Evolutionary conservation across 257 asterid genomes (phyloP).

Genomic region (Jaltomata sinuosa): DNA sequence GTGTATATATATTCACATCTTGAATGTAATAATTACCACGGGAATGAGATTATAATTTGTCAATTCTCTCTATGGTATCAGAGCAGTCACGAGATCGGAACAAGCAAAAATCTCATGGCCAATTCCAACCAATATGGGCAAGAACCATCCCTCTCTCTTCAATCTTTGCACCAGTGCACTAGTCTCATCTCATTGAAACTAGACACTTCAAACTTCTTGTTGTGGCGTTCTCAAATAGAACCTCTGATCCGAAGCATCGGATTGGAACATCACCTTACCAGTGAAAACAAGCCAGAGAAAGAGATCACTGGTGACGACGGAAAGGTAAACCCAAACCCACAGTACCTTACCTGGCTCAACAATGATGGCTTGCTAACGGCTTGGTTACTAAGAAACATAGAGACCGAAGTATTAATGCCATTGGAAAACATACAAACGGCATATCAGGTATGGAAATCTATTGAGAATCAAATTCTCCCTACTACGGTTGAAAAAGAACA

Average conservation of each 20-base stretch:
- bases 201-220: neutral
- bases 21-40: neutral
- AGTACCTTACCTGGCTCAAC: neutral
- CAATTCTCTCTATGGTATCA: neutral
- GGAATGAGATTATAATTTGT: neutral
- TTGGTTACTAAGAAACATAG: neutral
- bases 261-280: neutral
- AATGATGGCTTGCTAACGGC: neutral
- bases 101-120: too few species aligned
- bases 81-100: neutral
- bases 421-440: neutral
- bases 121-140: neutral
- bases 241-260: neutral
- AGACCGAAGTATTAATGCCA: neutral
- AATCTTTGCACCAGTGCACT: neutral
- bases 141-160: neutral
- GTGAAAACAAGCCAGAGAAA: neutral
- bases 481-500: neutral
- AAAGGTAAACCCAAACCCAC: neutral
- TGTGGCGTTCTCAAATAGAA: neutral
- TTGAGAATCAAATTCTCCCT: neutral
- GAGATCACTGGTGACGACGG: neutral
- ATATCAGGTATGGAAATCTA: neutral
- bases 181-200: neutral
- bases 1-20: neutral